Conservation (phyloP, 139 green algal species). For the Pedinophyceae sp. region DNA sequence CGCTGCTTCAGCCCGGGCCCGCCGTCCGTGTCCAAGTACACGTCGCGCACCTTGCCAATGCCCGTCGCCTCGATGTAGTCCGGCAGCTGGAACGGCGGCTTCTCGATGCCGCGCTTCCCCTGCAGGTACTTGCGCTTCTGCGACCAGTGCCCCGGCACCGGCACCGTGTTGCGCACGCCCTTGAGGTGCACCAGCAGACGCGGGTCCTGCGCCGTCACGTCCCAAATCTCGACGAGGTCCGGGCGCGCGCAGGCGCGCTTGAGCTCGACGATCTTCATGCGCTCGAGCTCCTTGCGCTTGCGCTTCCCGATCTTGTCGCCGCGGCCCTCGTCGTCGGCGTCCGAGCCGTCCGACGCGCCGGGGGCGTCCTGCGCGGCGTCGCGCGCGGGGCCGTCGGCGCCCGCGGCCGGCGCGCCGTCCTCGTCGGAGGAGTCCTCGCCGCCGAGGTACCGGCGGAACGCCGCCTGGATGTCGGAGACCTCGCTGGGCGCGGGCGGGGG, state of each 20-base stretch:
- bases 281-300: constrained; percentile 52
- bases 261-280: constrained; percentile 76
- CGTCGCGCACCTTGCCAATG: constrained; percentile 85
- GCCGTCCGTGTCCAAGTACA: constrained; percentile 41
- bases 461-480: neutral
- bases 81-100: constrained; percentile 91
- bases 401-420: neutral
- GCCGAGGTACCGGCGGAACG: neutral
- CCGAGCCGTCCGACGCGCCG: neutral
- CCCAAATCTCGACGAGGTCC: constrained; percentile 96
- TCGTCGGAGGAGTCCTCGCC: neutral
- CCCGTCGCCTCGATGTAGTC: constrained; percentile 93
- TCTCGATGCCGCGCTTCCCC: constrained; percentile 96
- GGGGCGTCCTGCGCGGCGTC: neutral
- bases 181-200: constrained; percentile 88
- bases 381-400: neutral
- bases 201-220: constrained; percentile 81
- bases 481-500: neutral
- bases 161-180: constrained; percentile 72
- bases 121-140: constrained; percentile 91
- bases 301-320: constrained; percentile 50
- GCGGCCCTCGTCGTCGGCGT: constrained; percentile 13
- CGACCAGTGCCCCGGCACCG: constrained; percentile 88
- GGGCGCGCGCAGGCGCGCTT: constrained; percentile 73
- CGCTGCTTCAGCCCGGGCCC: constrained; percentile 65